A percentile compares a stretch with the other conserved stretches of the same genome.
Evolutionary conservation across 2,329 filamentous ascomycete species (phyloP).

Genomic region (Ascochyta pisi): DNA sequence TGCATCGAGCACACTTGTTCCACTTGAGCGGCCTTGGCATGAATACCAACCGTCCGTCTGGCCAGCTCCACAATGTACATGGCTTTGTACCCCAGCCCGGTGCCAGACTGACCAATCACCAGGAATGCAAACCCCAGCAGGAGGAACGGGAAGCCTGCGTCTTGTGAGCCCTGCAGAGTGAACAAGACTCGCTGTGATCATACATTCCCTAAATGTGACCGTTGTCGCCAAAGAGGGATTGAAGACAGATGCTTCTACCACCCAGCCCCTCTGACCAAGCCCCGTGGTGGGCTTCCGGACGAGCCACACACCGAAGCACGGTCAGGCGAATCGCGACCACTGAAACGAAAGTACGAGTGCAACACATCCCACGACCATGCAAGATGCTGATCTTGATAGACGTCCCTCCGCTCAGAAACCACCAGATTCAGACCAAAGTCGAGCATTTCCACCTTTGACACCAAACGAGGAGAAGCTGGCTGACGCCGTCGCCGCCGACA

Average conservation of each 20-base stretch:
- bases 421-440: conserved; percentile 8
- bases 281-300: conserved; percentile 15
- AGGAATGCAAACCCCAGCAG: conserved; percentile 37
- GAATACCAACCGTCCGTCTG: neutral
- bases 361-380: neutral
- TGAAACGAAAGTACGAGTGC: conserved; percentile 37
- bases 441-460: conserved; percentile 15
- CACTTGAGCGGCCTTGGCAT: neutral
- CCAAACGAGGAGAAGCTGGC: conserved; percentile 32
- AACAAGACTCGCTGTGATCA: conserved; percentile 47
- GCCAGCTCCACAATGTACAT: conserved; percentile 7
- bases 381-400: conserved; percentile 17
- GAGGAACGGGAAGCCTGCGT: conserved; percentile 44
- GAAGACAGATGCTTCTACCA: conserved; percentile 45
- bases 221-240: conserved; percentile 43
- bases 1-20: neutral
- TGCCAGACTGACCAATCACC: conserved; percentile 18
- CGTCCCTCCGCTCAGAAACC: conserved; percentile 24
- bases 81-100: conserved; percentile 6
- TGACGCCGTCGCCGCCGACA: conserved; percentile 44
- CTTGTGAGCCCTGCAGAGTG: conserved; percentile 43
- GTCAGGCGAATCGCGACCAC: conserved; percentile 24
- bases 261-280: conserved; percentile 45
- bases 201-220: conserved; percentile 39
- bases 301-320: conserved; percentile 1